Base-by-base conservation (phyloP, 768 basidiomycete genomes). In the Amanita rimosa region DNA sequence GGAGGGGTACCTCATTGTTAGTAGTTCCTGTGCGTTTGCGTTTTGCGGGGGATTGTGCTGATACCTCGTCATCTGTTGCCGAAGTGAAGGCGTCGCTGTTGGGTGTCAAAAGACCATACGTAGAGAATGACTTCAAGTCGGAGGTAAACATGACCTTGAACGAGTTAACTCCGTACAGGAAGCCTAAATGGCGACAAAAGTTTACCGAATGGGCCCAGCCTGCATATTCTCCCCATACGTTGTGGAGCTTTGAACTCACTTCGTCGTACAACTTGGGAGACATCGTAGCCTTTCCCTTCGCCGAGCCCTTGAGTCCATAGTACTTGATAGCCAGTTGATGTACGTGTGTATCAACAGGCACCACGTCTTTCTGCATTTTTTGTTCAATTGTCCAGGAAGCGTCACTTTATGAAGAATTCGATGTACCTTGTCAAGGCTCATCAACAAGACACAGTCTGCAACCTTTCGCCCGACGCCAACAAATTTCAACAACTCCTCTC, bases 281-380 rank as follows among this genome's bases (percentile, higher is more conserved):
- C 81, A 94, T 85, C 29, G 64, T 67, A 2, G 70, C 59, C 58
- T 85, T 85, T 21, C 64, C 64, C 19, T 56, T 52, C 26, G 61
- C 58, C 0, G 67, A 57, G 5, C 72, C 68, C 55, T 76, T 78
- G 9, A 89, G 57, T 1, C 82, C 83, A 56, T 91, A 89, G 57
- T 87, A 70, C 59, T 85, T 90, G 19, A 73, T 66, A 7, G 89
- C 88, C 46, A 97, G 93, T 59, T 95, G 91, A 54, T 85, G 72
- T 24, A 99, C 87, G 60, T 99, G 96, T 0, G 94, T 96, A 60
- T 99, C 96, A 46, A 99, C 88, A 3, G 96, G 96, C 7, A 98
- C 77, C 13, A 93, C 82, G 54, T 90, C 85, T 57, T 68, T 73
- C 90, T 95, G 56, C 17, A 38, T 39, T 5, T n/a, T 38, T 41